Evolutionary conservation across 306 rosid genomes (phyloP).

Genomic region (Lupinus albus): DNA sequence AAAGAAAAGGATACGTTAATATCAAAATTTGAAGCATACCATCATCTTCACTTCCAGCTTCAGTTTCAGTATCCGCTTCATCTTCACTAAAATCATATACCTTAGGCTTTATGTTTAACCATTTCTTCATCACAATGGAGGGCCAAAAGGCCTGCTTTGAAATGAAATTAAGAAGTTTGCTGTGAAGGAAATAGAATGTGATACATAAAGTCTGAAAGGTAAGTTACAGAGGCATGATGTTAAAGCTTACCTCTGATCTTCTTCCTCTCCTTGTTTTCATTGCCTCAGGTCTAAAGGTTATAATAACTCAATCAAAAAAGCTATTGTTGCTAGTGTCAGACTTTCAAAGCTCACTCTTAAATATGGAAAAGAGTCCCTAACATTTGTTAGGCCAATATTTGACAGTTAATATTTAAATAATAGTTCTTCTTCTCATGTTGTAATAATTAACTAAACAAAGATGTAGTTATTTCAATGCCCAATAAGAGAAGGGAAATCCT

Average conservation of each 20-base stretch:
- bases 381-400: conserved; percentile 43
- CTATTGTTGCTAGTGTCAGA: conserved; percentile 34
- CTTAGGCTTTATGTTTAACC: conserved; percentile 88
- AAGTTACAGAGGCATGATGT: conserved; percentile 30
- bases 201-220: not conserved
- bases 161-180: conserved; percentile 27
- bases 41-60: conserved; percentile 91
- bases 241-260: conserved; percentile 68
- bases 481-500: conserved; percentile 37
- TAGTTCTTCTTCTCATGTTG: conserved; percentile 21
- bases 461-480: conserved; percentile 36
- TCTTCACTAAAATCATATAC: conserved; percentile 87
- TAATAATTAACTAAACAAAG: conserved; percentile 37
- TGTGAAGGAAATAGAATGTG: too few relatives aligned
- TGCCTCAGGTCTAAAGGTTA: conserved; percentile 40
- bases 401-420: conserved; percentile 34
- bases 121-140: conserved; percentile 84
- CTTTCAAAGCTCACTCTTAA: conserved; percentile 47
- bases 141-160: conserved; percentile 89
- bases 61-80: conserved; percentile 89
- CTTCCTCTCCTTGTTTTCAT: conserved; percentile 75
- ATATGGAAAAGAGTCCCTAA: conserved; percentile 47
- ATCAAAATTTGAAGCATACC: conserved; percentile 47
- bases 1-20: conserved; percentile 26
- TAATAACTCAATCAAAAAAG: conserved; percentile 28